A percentile compares a stretch with the other conserved stretches of the same genome.
phyloP scores from a whole-genome alignment of 1,284 basidiomycete species.

The Cutaneotrichosporon cavernicola region DNA sequence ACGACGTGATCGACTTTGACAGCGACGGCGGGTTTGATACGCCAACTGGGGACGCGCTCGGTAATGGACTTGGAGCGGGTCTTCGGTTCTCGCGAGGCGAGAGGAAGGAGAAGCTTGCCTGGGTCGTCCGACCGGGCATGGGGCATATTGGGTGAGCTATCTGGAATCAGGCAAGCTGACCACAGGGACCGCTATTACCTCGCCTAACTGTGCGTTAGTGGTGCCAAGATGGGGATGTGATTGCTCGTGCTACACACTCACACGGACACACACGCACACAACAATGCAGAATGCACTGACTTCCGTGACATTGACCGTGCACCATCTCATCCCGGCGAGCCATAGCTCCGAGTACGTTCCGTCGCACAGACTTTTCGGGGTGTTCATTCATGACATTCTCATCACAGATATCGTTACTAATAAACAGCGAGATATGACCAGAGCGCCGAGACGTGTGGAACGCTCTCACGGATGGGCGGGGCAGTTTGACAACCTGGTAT shows the following conservation, averaged over 20 bases:
- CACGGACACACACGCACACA: no score
- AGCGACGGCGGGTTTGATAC: slow-evolving; percentile 9
- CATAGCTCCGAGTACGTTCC: neutral
- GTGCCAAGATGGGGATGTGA: neutral
- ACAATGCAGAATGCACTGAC: no score
- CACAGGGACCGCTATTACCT: slow-evolving; percentile 25
- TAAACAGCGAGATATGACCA: slow-evolving; percentile 3
- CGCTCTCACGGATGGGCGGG: slow-evolving; percentile 2
- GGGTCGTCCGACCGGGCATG: slow-evolving; percentile 51
- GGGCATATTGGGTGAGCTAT: slow-evolving; percentile 46
- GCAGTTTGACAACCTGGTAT: slow-evolving; percentile 7
- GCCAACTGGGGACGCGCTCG: slow-evolving; percentile 32
- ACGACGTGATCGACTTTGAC: slow-evolving; percentile 16
- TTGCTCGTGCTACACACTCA: neutral
- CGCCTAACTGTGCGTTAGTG: neutral
- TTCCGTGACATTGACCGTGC: neutral
- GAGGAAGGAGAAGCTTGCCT: slow-evolving; percentile 43
- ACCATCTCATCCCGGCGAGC: neutral
- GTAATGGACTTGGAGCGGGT: slow-evolving; percentile 24
- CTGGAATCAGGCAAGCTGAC: neutral
- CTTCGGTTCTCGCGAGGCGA: slow-evolving; percentile 21
- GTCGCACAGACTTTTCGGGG: neutral
- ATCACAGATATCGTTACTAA: slow-evolving; percentile 12
- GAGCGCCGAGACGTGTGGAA: neutral
- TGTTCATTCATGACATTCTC: slow-evolving; percentile 3